Conservation (phyloP, 164 flowering plant genomes). For the Macadamia integrifolia region DNA sequence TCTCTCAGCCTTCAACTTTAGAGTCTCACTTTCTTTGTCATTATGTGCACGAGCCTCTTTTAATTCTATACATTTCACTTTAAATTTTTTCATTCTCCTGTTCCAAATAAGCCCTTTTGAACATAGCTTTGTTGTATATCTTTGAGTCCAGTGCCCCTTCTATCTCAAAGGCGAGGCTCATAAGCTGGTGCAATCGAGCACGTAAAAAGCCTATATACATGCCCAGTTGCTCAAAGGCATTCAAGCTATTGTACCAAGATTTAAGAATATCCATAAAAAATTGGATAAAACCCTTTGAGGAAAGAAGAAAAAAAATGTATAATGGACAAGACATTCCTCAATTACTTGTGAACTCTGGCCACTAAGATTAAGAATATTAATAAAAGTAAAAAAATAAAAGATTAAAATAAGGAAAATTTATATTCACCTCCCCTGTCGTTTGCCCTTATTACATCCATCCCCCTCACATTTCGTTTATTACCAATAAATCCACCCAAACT, state of each 20-base stretch:
- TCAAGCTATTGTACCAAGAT: constrained; percentile 39
- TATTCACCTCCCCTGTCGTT: no score
- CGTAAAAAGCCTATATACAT: constrained; percentile 52
- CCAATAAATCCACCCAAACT: no score
- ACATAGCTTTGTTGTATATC: constrained; percentile 27
- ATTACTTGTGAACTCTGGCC: no score
- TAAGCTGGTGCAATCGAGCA: constrained; percentile 24
- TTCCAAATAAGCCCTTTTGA: constrained; percentile 13
- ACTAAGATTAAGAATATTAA: no score
- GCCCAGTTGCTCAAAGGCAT: constrained; percentile 46
- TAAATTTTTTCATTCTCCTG: constrained; percentile 24
- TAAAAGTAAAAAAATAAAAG: no score
- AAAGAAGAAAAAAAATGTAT: no score
- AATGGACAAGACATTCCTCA: no score
- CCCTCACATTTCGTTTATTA: no score
- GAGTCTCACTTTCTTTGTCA: constrained; percentile 17
- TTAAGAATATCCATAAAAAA: constrained; percentile 5
- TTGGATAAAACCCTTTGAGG: no score
- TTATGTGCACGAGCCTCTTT: constrained; percentile 11
- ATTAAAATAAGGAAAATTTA: no score
- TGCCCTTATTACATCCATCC: no score
- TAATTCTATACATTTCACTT: constrained; percentile 25
- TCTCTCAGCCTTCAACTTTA: constrained; percentile 21
- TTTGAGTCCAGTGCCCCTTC: constrained; percentile 22
- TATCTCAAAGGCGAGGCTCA: constrained; percentile 30